Percentiles rank a stretch among this genome's conserved stretches.
phyloP scores from a whole-genome alignment of 768 basidiomycete species.

The Agrocybe praecox region DNA sequence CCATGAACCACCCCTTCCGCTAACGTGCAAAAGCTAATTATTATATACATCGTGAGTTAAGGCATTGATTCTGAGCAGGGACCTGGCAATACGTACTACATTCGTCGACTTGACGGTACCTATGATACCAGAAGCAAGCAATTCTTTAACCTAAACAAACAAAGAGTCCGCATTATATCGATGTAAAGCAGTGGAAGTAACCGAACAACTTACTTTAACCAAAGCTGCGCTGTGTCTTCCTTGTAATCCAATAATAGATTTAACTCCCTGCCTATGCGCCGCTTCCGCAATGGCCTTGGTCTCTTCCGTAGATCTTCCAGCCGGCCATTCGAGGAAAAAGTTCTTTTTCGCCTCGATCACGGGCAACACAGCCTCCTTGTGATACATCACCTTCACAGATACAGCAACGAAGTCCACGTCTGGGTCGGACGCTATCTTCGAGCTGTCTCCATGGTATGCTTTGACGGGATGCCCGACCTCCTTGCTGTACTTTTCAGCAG shows the following conservation, averaged over 20 bases:
- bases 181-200: no score
- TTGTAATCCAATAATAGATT: constrained; percentile 34
- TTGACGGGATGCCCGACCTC: constrained; percentile 26
- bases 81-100: no score
- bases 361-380: constrained; percentile 27
- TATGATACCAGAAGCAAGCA: constrained; percentile 30
- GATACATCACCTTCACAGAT: constrained; percentile 28
- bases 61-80: no score
- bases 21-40: neutral
- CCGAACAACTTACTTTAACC: constrained; percentile 27
- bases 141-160: constrained; percentile 23
- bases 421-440: constrained; percentile 31
- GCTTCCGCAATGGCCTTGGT: constrained; percentile 32
- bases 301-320: constrained; percentile 29
- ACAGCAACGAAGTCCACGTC: constrained; percentile 38
- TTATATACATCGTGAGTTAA: no score
- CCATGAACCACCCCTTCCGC: neutral
- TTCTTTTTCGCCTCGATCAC: constrained; percentile 39
- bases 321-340: constrained; percentile 42
- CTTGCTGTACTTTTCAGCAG: constrained; percentile 30
- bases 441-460: constrained; percentile 31
- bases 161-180: no score
- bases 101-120: constrained; percentile 30
- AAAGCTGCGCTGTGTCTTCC: constrained; percentile 25
- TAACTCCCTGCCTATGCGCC: constrained; percentile 28